phyloP scores from a whole-genome alignment of 306 rosid species.

The Trichosanthes truncata region DNA sequence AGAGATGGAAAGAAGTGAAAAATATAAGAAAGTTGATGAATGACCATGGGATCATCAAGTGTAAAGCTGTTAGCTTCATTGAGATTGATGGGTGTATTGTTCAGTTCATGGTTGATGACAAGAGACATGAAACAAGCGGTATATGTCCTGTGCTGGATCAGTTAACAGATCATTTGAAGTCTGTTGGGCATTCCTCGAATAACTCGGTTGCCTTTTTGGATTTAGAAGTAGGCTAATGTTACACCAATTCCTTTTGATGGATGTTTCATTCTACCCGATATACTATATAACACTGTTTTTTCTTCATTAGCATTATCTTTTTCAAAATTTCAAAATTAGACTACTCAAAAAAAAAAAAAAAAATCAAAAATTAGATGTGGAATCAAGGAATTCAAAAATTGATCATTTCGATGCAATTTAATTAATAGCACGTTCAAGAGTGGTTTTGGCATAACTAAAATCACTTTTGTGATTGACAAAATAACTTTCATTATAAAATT shows the following conservation, averaged over 20 bases:
- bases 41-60: conserved; percentile 38
- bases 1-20: conserved; percentile 58
- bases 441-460: too few species aligned
- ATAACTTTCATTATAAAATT: too few species aligned
- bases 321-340: background rate
- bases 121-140: conserved; percentile 24
- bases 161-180: conserved; percentile 47
- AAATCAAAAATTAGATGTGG: too few species aligned
- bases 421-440: background rate
- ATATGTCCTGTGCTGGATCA: conserved; percentile 37
- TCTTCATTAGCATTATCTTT: background rate
- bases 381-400: background rate
- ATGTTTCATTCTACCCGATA: background rate
- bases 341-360: background rate
- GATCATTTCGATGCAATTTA: too few species aligned
- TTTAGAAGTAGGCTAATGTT: background rate
- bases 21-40: conserved; percentile 55
- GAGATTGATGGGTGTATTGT: conserved; percentile 34
- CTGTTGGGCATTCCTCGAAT: conserved; percentile 6
- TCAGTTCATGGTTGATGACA: conserved; percentile 50
- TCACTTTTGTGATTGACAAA: too few species aligned
- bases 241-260: background rate
- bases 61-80: conserved; percentile 53
- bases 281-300: background rate
- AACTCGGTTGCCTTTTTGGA: background rate